Conservation (phyloP, 495 filamentous ascomycete genomes). For the Hypoxylon crocopeplum region DNA sequence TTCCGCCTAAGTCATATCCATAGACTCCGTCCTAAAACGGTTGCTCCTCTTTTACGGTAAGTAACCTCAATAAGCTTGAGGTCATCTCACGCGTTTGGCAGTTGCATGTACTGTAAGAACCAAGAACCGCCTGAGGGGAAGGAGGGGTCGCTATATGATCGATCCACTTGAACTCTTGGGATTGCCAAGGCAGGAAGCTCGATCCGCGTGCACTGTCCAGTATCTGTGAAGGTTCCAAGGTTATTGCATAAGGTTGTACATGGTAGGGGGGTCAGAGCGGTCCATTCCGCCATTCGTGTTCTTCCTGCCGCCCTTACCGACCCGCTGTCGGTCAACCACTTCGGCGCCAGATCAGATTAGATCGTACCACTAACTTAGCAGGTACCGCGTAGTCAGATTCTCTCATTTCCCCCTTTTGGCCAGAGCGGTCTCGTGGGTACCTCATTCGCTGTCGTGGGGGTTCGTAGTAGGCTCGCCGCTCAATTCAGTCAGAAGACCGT, state of each 20-base stretch:
- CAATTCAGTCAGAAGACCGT: not conserved
- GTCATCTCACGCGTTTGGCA: no score
- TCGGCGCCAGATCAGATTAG: conserved; percentile 35
- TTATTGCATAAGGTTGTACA: no score
- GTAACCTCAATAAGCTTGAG: not conserved
- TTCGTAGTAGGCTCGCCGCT: conserved; percentile 16
- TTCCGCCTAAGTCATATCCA: no score
- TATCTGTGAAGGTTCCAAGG: no score
- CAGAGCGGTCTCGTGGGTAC: conserved; percentile 25
- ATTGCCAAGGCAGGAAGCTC: conserved; percentile 31
- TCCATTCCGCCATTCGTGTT: conserved; percentile 24
- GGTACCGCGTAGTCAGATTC: no score
- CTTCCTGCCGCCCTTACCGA: conserved; percentile 15
- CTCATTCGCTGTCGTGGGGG: conserved; percentile 22
- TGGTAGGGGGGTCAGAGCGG: conserved; percentile 6
- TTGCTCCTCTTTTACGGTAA: conserved; percentile 15
- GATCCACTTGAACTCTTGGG: conserved; percentile 32
- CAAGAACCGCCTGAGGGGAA: conserved; percentile 14
- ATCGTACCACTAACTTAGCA: conserved; percentile 29
- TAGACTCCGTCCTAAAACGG: no score
- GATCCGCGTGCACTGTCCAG: conserved; percentile 28
- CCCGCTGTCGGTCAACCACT: conserved; percentile 21
- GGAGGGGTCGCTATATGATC: conserved; percentile 31
- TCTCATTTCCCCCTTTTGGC: conserved; percentile 11
- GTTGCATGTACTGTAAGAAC: no score